Evolutionary conservation across 257 asterid species (phyloP).

Genomic region (Asclepias syriaca): DNA sequence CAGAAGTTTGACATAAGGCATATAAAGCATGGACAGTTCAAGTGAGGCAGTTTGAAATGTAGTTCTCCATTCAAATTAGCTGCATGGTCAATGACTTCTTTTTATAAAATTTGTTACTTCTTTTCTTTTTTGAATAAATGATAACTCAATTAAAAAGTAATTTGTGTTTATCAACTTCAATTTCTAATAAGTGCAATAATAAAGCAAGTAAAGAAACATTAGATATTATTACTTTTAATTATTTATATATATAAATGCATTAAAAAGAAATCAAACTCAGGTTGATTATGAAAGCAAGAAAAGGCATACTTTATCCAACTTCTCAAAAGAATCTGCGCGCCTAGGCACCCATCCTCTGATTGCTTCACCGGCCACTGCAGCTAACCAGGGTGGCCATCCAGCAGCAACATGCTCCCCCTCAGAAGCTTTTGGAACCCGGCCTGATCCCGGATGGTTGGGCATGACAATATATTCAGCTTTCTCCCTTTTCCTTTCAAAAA

Average conservation of each 20-base stretch:
- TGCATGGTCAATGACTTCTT: not conserved
- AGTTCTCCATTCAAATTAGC: not conserved
- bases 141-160: not conserved
- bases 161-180: not conserved
- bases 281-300: slow-evolving; percentile 12
- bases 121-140: not conserved
- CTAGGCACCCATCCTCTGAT: slow-evolving; percentile 94
- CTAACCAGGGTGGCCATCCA: slow-evolving; percentile 98
- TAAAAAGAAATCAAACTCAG: not conserved
- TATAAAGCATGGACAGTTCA: not conserved
- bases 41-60: not conserved
- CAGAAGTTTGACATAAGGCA: not conserved
- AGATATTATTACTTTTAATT: not conserved
- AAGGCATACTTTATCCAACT: slow-evolving; percentile 73
- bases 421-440: slow-evolving; percentile 47
- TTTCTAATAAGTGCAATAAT: slow-evolving; percentile 1
- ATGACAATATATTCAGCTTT: slow-evolving; percentile 44
- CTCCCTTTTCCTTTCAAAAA: slow-evolving; percentile 64
- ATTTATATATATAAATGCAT: not conserved
- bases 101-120: too few relatives aligned
- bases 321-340: slow-evolving; percentile 84
- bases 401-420: slow-evolving; percentile 89
- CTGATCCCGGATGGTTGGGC: slow-evolving; percentile 46
- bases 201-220: not conserved
- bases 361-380: slow-evolving; percentile 94